Percentiles rank a stretch among this genome's conserved stretches.
Conservation (phyloP, 306 rosid species). For the Vigna angularis region DNA sequence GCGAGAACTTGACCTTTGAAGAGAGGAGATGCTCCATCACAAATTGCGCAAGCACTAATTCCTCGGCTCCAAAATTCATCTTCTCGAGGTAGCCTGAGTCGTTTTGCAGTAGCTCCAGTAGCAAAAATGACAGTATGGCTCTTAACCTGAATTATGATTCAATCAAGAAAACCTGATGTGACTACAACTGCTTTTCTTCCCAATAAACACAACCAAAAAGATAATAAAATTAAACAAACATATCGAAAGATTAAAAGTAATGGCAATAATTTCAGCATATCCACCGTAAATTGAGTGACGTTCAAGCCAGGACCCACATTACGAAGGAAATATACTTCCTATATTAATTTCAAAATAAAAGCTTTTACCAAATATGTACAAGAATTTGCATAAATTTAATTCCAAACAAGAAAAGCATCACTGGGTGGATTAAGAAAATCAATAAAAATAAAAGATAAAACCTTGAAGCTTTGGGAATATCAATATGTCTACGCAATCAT, state of each 20-base stretch:
- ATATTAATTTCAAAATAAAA: conserved; percentile 8
- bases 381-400: conserved; percentile 19
- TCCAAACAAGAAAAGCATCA: conserved; percentile 28
- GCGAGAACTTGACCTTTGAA: conserved; percentile 96
- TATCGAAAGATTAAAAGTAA: conserved; percentile 5
- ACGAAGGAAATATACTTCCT: conserved; percentile 17
- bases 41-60: conserved; percentile 97
- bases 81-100: conserved; percentile 89
- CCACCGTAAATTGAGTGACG: conserved; percentile 17
- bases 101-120: conserved; percentile 92
- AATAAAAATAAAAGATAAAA: conserved; percentile 32
- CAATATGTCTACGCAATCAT: conserved; percentile 24
- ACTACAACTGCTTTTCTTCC: conserved; percentile 26
- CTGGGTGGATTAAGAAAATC: conserved; percentile 27
- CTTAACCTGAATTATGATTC: conserved; percentile 67
- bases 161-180: conserved; percentile 40
- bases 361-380: background rate
- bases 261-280: conserved; percentile 31
- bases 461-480: conserved; percentile 14
- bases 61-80: conserved; percentile 99
- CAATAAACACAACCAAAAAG: conserved; percentile 31
- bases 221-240: conserved; percentile 11
- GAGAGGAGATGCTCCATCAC: conserved; percentile 97
- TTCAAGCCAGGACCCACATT: conserved; percentile 14
- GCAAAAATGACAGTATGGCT: conserved; percentile 80